phyloP scores from a whole-genome alignment of 805 yeast genomes.

The Komagataella kurtzmanii region DNA sequence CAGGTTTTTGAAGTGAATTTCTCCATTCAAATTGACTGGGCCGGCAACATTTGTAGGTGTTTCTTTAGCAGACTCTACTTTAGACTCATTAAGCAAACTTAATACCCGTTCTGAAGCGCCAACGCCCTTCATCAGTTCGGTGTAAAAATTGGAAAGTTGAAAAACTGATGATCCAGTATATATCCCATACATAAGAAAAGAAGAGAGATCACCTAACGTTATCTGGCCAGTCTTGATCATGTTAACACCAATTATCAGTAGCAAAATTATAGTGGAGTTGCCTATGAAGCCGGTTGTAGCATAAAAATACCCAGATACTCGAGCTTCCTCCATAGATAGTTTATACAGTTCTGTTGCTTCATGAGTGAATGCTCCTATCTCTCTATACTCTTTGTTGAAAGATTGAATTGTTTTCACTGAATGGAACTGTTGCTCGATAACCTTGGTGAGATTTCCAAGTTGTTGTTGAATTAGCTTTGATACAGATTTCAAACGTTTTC shows the following conservation, averaged over 20 bases:
- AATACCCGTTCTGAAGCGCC: slow-evolving; percentile 91
- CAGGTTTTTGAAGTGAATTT: slow-evolving; percentile 50
- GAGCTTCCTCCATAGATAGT: slow-evolving; percentile 71
- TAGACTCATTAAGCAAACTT: slow-evolving; percentile 66
- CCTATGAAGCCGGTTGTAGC: slow-evolving; percentile 80
- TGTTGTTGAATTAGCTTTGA: slow-evolving; percentile 73
- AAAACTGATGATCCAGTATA: slow-evolving; percentile 89
- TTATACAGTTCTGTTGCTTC: slow-evolving; percentile 54
- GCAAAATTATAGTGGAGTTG: slow-evolving; percentile 62
- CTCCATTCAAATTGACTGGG: slow-evolving; percentile 25
- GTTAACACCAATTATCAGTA: slow-evolving; percentile 68
- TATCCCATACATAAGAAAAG: slow-evolving; percentile 91
- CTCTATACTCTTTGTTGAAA: slow-evolving; percentile 74
- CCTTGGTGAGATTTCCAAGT: slow-evolving; percentile 76
- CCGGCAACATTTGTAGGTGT: slow-evolving; percentile 3
- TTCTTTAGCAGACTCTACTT: slow-evolving; percentile 18
- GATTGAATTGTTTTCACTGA: slow-evolving; percentile 83
- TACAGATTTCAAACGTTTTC: slow-evolving; percentile 59
- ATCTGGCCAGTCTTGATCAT: slow-evolving; percentile 69
- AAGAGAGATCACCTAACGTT: slow-evolving; percentile 79
- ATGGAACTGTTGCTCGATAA: slow-evolving; percentile 80
- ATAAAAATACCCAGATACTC: slow-evolving; percentile 60
- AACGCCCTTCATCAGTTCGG: slow-evolving; percentile 93
- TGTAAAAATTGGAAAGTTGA: slow-evolving; percentile 81
- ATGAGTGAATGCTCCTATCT: slow-evolving; percentile 59